Percentiles rank a stretch among this genome's conserved stretches.
phyloP scores from a whole-genome alignment of 139 green algal species.

The Desmodesmus armatus region DNA sequence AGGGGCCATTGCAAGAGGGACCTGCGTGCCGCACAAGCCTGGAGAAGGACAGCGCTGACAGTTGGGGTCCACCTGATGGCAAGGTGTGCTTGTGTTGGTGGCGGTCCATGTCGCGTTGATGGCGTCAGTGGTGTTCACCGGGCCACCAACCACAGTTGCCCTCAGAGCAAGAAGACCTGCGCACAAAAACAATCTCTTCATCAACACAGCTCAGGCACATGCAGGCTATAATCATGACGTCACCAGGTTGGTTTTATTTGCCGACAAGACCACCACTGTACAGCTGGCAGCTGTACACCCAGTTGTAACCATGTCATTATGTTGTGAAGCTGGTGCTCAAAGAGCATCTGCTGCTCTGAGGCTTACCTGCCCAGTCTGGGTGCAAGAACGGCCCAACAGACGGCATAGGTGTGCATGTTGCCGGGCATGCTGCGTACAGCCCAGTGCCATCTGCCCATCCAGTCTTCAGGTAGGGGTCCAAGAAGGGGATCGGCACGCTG shows the following conservation, averaged over 20 bases:
- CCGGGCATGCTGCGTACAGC: not conserved
- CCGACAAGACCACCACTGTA: too few species aligned
- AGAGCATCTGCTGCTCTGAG: not conserved
- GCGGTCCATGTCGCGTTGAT: not conserved
- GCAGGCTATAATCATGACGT: too few species aligned
- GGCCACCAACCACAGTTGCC: not conserved
- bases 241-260: too few species aligned
- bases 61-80: conserved; percentile 32
- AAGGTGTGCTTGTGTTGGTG: not conserved
- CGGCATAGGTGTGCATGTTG: conserved; percentile 1
- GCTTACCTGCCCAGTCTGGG: conserved; percentile 15
- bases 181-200: not conserved
- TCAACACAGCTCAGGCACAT: too few species aligned
- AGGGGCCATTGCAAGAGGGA: not conserved
- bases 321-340: too few species aligned
- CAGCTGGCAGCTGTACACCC: too few species aligned
- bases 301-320: too few species aligned
- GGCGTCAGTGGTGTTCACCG: not conserved
- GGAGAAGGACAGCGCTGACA: conserved; percentile 10
- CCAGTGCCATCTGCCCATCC: not conserved
- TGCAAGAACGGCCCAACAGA: not conserved
- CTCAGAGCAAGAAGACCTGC: not conserved
- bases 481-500: not conserved
- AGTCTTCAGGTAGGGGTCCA: not conserved
- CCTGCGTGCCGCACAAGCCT: not conserved